Evolutionary conservation across 345 rosid genomes (phyloP).

Genomic region (Balakata baccata): DNA sequence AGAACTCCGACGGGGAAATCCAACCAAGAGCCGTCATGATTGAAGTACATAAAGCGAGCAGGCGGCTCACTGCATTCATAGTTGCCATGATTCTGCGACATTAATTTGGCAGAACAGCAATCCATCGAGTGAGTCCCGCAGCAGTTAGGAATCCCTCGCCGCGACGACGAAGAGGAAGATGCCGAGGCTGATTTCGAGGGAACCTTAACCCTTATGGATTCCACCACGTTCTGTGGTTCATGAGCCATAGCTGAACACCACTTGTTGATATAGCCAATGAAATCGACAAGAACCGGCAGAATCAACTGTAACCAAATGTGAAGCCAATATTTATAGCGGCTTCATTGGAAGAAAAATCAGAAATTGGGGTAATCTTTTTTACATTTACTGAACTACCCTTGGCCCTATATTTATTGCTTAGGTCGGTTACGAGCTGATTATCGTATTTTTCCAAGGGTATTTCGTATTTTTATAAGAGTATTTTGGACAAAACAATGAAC

Average conservation of each 20-base stretch:
- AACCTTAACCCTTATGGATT: constrained; percentile 13
- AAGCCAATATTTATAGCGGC: background rate
- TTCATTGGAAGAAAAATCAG: background rate
- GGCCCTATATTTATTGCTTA: background rate
- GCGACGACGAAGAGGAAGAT: background rate
- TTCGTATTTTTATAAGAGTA: too few species aligned
- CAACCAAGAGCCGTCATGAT: constrained; percentile 31
- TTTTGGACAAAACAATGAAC: too few species aligned
- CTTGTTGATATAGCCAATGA: background rate
- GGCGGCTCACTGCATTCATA: constrained; percentile 33
- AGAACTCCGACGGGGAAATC: constrained; percentile 33
- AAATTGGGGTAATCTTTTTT: too few species aligned
- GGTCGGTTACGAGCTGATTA: background rate
- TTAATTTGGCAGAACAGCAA: background rate
- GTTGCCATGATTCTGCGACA: constrained; percentile 25
- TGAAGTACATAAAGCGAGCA: constrained; percentile 36
- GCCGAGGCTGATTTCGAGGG: background rate
- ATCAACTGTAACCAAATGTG: background rate
- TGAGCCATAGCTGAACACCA: background rate
- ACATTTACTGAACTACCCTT: background rate
- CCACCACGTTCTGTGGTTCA: constrained; percentile 16
- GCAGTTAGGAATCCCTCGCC: background rate
- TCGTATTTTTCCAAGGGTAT: too few species aligned
- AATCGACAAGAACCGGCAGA: background rate
- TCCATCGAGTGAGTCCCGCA: background rate